Base-by-base conservation (phyloP, 371 early-diverging fungal species). In the Mortierella sp. region DNA sequence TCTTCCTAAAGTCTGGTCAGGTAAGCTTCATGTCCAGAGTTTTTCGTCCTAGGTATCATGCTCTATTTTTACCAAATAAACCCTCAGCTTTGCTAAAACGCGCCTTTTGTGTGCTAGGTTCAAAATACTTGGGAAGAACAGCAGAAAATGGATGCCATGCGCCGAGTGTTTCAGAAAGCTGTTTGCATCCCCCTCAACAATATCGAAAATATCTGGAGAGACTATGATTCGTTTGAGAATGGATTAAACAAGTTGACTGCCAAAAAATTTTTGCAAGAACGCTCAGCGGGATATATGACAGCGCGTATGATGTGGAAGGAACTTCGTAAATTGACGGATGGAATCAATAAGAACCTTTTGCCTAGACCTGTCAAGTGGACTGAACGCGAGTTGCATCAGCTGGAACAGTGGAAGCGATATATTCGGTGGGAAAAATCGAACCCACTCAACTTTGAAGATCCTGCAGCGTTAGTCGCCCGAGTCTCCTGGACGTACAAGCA, bases 181-280 rank as follows among this genome's bases (percentile, higher is more conserved):
- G 90, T 97, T 5, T 84, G 91, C 13, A 95, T 96, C 33, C 98
- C 98, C 0, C 72, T 96, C 52, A 86, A 89, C 65, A 93, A 95
- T 62, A 88, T 98, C 7, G 98, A 98, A 64, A 89, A 91, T 65
- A 88, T 98, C 10, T 98, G 99, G 99, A 95, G 95, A 62, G 94
- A 97, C 57, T 98, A 96, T 80, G 99, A 98, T 84, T 84, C 89
- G 48, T 98, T 95, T 89, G 99, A 98, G 82, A 96, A 95, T 73
- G 87, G 86, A 13, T 84, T 97, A 41, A 96, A 95, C 84, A 91
- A 94, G 76, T 77, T 94, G 69, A 94, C 94, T 63, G 97, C 97
- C 60, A 97, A 96, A 83, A 96, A 95, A 75, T 91, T 94, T 67
- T 82, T 97, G 38, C 88, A 91, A 38, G 97, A 96, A 70, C 87